Evolutionary conservation across 1,284 basidiomycete genomes (phyloP), one percentile per base, ranked within the genome.

Genomic region (Apiotrichum brassicae): DNA sequence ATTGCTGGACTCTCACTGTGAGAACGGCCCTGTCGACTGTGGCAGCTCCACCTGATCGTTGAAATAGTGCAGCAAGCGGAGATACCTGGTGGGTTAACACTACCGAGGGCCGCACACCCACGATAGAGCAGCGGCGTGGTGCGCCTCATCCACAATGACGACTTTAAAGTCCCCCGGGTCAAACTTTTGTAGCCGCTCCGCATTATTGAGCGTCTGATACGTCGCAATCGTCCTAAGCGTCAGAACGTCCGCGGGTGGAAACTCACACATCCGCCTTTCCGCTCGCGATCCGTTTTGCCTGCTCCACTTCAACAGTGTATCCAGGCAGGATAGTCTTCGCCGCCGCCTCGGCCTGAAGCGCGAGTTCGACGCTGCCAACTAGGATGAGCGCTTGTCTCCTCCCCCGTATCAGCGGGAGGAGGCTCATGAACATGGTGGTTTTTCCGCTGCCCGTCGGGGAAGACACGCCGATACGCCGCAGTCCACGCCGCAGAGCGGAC

Each of bases 401-500:
- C 13, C 18, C 24, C 4, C 32, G 52, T 44, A 67, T 49, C 16
- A 45, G 48, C 1, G 83, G 81, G 11, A 93, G 76, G 18, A 93
- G 78, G 6, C 82, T 81, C 44, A 91, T 84, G 59, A 93, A 97
- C 51, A 93, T 86, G 1, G 87, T 88, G 1, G 93, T 97, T 72
- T 97, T 97, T 8, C 93, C 93, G 24, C 87, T 82, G 12, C 90
- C 89, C 19, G 93, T 95, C 11, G 92, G 91, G 1, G 91, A 78
- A 13, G 87, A 93, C 20, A 94, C 87, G n/a, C 92, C 92, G 41
- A 97, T 86, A 20, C 92, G 83, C 2, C 81, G 81, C 24, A 74
- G 49, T 5, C 77, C 78, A 14, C 82, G 81, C 22, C 72, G 64
- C 19, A 97, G 75, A 2, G 91, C 87, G 12, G 80, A 77, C 3